Percentiles rank a stretch among this genome's conserved stretches.
Evolutionary conservation across 257 asterid species (phyloP).

Genomic region (Linaria vulgaris): DNA sequence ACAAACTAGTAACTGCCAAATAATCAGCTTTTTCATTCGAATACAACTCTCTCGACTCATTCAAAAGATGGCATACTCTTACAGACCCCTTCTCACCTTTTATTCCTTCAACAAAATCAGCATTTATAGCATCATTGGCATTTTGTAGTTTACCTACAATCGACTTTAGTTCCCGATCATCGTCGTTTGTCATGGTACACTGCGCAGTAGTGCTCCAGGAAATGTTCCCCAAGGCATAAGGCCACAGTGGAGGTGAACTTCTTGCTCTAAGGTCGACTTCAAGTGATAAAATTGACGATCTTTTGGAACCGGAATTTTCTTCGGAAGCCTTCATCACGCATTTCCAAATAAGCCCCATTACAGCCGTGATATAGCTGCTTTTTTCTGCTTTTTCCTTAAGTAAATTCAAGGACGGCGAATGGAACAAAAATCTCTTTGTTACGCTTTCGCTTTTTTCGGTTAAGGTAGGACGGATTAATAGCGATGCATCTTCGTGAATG

Average conservation of each 20-base stretch:
- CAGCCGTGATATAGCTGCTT: background rate
- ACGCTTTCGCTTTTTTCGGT: background rate
- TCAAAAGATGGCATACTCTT: background rate
- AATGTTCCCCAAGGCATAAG: background rate
- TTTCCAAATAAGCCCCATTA: slow-evolving; percentile 2
- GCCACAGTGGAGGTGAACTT: background rate
- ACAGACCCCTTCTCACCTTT: background rate
- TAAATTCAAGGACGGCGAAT: background rate
- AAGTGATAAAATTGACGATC: background rate
- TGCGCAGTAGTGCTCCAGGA: background rate
- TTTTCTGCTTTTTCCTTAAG: background rate
- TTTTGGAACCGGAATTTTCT: background rate
- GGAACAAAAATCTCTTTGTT: background rate
- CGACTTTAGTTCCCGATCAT: background rate
- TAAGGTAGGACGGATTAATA: background rate
- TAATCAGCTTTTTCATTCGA: background rate
- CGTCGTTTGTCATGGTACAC: background rate
- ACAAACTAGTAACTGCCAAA: background rate
- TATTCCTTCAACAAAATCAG: background rate
- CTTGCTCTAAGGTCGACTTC: background rate
- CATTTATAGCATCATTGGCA: background rate
- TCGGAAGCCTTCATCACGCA: background rate
- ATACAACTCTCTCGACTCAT: background rate
- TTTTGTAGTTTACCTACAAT: background rate
- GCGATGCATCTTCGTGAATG: background rate